Conservation (phyloP, 2,329 filamentous ascomycete species). For the Coniochaeta sp. region DNA sequence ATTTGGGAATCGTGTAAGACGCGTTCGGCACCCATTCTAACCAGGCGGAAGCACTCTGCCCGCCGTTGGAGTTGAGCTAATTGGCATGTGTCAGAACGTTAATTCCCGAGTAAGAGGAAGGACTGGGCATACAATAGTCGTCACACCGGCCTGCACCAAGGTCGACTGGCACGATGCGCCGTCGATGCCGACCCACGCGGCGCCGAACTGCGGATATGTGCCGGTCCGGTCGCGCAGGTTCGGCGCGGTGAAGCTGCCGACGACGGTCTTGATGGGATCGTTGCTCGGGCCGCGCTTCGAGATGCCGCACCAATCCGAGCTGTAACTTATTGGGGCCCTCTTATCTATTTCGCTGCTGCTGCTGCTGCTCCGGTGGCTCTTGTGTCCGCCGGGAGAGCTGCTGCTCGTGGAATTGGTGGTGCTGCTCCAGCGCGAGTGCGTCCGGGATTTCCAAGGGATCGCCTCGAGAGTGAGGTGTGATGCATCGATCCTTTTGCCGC, state of each 20-base stretch:
- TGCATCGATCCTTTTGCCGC: slow-evolving; percentile 9
- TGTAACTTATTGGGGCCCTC: slow-evolving; percentile 13
- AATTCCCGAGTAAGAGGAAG: background rate
- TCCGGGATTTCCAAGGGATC: slow-evolving; percentile 11
- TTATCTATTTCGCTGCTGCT: background rate
- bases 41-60: slow-evolving; percentile 19
- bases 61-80: slow-evolving; percentile 17
- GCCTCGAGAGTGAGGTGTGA: slow-evolving; percentile 10
- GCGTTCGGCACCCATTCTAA: slow-evolving; percentile 24
- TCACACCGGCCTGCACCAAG: slow-evolving; percentile 22
- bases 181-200: slow-evolving; percentile 24
- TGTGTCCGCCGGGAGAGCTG: background rate
- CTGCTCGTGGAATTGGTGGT: background rate
- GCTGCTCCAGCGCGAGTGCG: background rate
- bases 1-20: slow-evolving; percentile 18
- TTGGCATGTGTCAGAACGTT: background rate
- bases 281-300: slow-evolving; percentile 12
- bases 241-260: slow-evolving; percentile 19
- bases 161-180: slow-evolving; percentile 19
- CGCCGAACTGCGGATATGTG: slow-evolving; percentile 16
- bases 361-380: background rate
- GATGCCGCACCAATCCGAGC: slow-evolving; percentile 20
- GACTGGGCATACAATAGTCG: slow-evolving; percentile 15
- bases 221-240: slow-evolving; percentile 14
- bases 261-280: slow-evolving; percentile 14